Percentiles rank a stretch among this genome's conserved stretches.
Conservation (phyloP, 78 protist genomes). For the Speleostelium caveatum region DNA sequence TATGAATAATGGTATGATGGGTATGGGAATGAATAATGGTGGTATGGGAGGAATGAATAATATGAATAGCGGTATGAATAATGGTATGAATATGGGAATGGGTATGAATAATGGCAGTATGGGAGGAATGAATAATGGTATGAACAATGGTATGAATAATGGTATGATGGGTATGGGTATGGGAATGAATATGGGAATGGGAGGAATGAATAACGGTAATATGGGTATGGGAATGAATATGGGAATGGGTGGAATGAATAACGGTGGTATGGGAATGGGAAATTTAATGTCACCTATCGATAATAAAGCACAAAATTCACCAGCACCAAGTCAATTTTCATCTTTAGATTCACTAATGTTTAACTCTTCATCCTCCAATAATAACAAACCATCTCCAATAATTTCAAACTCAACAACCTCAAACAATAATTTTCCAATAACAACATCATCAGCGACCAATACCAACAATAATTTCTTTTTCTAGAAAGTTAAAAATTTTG, state of each 20-base stretch:
- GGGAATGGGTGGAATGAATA: constrained; percentile 3
- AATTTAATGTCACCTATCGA: too few relatives aligned
- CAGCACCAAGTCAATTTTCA: too few relatives aligned
- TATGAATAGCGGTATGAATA: too few relatives aligned
- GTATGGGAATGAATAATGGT: constrained; percentile 6
- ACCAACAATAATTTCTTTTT: too few relatives aligned
- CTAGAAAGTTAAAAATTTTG: too few relatives aligned
- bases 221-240: not conserved
- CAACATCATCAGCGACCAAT: too few relatives aligned
- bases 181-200: not conserved
- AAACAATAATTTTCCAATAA: too few relatives aligned
- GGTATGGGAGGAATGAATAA: not conserved
- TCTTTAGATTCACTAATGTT: too few relatives aligned
- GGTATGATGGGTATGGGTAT: constrained; percentile 28
- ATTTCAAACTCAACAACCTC: too few relatives aligned
- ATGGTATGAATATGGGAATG: constrained; percentile 32
- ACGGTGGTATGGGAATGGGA: constrained; percentile 44
- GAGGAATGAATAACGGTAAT: constrained; percentile 8
- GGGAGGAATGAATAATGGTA: constrained; percentile 22
- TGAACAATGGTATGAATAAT: constrained; percentile 16
- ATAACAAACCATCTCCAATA: too few relatives aligned
- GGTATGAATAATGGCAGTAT: constrained; percentile 14
- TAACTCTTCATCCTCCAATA: too few relatives aligned
- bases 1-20: constrained; percentile 34
- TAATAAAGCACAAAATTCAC: too few relatives aligned